Percentiles rank a stretch among this genome's conserved stretches.
phyloP scores from a whole-genome alignment of 139 green algal genomes.

The Coelastrella sp. region DNA sequence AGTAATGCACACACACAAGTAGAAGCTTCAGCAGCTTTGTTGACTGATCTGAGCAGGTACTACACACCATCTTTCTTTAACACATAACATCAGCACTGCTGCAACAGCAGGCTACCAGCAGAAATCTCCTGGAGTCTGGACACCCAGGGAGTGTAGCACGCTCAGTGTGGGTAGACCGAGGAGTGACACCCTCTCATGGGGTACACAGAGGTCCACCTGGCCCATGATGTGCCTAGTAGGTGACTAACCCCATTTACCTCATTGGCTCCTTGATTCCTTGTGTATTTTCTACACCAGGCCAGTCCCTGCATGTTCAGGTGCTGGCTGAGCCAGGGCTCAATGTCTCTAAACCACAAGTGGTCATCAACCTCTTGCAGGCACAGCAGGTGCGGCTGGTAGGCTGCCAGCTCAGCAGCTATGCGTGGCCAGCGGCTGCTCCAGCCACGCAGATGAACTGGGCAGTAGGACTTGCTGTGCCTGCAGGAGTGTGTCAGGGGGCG shows the following conservation, averaged over 20 bases:
- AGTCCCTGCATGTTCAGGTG: not conserved
- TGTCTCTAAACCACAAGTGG: not conserved
- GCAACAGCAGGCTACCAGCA: too few relatives aligned
- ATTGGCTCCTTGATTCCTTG: not conserved
- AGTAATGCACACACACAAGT: too few relatives aligned
- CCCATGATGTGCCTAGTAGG: not conserved
- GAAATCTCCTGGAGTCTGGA: too few relatives aligned
- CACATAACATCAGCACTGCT: too few relatives aligned
- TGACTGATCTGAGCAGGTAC: too few relatives aligned
- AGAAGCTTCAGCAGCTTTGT: too few relatives aligned
- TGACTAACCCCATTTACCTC: not conserved
- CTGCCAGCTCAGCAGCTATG: constrained; percentile 24
- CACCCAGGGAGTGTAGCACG: too few relatives aligned
- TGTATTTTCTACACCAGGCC: constrained; percentile 10
- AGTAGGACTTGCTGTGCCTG: constrained; percentile 25
- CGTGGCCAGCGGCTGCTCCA: constrained; percentile 26
- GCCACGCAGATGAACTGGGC: not conserved
- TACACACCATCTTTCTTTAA: too few relatives aligned
- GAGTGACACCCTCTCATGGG: not conserved
- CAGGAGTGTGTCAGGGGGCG: not conserved
- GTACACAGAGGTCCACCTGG: not conserved
- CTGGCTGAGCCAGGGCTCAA: not conserved
- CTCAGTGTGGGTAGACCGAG: too few relatives aligned
- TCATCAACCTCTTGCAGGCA: constrained; percentile 36
- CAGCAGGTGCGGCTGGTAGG: constrained; percentile 37